These are phyloP conservation scores for Puccinia horiana DNA, from an alignment of 1,284 basidiomycete genomes.

Conservation along the genomic window DNA sequence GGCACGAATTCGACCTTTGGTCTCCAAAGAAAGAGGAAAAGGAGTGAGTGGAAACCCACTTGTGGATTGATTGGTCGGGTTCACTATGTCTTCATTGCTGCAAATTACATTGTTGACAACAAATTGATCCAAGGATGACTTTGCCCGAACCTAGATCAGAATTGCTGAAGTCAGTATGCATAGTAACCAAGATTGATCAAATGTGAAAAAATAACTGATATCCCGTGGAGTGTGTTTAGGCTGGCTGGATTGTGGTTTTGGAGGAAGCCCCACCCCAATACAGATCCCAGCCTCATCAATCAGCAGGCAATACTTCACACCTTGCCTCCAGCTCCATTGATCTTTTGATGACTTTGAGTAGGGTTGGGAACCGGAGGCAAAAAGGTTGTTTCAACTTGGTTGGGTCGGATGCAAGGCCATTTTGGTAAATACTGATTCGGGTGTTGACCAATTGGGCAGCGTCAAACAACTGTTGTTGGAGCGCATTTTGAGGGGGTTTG, in stretches of 20 bases:
- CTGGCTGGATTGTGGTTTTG: neutral
- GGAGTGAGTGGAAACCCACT: neutral
- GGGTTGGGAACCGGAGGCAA: neutral
- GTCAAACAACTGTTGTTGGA: neutral
- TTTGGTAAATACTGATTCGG: neutral
- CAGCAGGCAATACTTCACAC: neutral
- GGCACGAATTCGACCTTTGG: neutral
- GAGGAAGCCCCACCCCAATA: conserved; percentile 3
- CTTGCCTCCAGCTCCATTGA: neutral
- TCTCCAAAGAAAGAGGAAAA: neutral
- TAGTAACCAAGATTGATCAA: too few relatives aligned
- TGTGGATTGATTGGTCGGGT: neutral
- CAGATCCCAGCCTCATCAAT: neutral
- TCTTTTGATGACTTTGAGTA: neutral
- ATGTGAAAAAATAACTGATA: too few relatives aligned
- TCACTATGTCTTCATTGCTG: neutral
- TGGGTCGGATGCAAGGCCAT: neutral
- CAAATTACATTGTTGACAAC: neutral
- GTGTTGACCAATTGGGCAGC: neutral
- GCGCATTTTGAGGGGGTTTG: neutral
- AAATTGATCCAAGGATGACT: neutral
- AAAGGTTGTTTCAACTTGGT: neutral
- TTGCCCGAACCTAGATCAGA: neutral
- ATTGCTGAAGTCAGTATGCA: neutral
- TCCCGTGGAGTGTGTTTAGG: neutral